These are phyloP conservation scores for Penicillium sp. DNA, from an alignment of 2,329 filamentous ascomycete species.

Conservation along the genomic window DNA sequence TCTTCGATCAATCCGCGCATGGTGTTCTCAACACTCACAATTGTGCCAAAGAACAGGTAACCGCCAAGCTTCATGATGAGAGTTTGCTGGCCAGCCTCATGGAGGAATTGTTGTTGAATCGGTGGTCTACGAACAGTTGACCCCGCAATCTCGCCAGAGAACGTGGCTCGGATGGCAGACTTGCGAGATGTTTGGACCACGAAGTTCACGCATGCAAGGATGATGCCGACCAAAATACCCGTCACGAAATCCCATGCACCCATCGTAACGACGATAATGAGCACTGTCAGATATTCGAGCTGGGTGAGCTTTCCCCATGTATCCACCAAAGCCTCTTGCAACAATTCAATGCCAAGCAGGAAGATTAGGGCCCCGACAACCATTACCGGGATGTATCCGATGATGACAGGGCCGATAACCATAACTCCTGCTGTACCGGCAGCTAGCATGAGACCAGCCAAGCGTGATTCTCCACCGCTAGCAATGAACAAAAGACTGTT, in stretches of 20 bases:
- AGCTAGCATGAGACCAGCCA: constrained; percentile 84
- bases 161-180: constrained; percentile 85
- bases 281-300: constrained; percentile 84
- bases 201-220: constrained; percentile 85
- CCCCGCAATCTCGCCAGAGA: constrained; percentile 81
- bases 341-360: constrained; percentile 85
- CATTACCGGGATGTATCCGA: constrained; percentile 94
- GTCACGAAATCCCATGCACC: constrained; percentile 94
- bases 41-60: constrained; percentile 97
- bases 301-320: constrained; percentile 84
- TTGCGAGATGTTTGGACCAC: constrained; percentile 89
- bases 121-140: constrained; percentile 92
- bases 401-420: constrained; percentile 79
- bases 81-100: constrained; percentile 81
- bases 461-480: constrained; percentile 80
- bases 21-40: constrained; percentile 88
- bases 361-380: constrained; percentile 96
- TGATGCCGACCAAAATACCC: constrained; percentile 86
- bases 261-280: constrained; percentile 92
- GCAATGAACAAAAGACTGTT: constrained; percentile 97
- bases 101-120: constrained; percentile 81
- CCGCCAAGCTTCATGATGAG: constrained; percentile 88
- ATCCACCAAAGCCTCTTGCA: constrained; percentile 82
- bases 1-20: constrained; percentile 81
- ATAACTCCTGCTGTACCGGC: constrained; percentile 75